Evolutionary conservation across 441 rosid species (phyloP).

Genomic region (Capsella rubella): DNA sequence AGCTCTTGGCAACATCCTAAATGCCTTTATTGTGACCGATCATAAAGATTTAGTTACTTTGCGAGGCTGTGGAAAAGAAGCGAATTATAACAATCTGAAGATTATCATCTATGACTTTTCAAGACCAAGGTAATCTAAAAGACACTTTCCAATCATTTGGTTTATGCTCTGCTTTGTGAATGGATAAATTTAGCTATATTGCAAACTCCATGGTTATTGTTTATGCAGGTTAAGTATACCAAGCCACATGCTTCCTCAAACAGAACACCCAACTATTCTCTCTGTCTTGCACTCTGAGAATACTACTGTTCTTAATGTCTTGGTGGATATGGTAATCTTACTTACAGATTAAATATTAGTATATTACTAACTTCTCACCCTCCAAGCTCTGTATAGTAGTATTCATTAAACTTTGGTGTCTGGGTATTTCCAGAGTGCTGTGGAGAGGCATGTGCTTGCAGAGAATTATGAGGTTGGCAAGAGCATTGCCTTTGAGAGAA

Average conservation of each 20-base stretch:
- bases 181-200: slow-evolving; percentile 26
- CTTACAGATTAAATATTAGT: slow-evolving; percentile 12
- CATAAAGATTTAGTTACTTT: slow-evolving; percentile 77
- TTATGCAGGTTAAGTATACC: slow-evolving; percentile 79
- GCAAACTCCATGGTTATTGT: background rate
- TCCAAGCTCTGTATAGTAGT: slow-evolving; percentile 10
- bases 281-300: slow-evolving; percentile 74
- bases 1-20: slow-evolving; percentile 85
- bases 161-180: slow-evolving; percentile 21
- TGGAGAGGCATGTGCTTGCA: slow-evolving; percentile 95
- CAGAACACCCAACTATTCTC: slow-evolving; percentile 82
- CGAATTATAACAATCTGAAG: slow-evolving; percentile 67
- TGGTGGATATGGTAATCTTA: slow-evolving; percentile 88
- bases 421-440: slow-evolving; percentile 60
- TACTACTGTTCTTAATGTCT: slow-evolving; percentile 82
- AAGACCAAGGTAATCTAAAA: slow-evolving; percentile 69
- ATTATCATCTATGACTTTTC: slow-evolving; percentile 88
- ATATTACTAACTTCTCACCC: slow-evolving; percentile 7
- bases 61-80: slow-evolving; percentile 79
- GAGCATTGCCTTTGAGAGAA: slow-evolving; percentile 84
- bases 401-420: slow-evolving; percentile 28
- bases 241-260: slow-evolving; percentile 79
- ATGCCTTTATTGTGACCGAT: slow-evolving; percentile 92
- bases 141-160: slow-evolving; percentile 23
- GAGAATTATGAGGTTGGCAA: slow-evolving; percentile 81